Percentiles rank a stretch among this genome's conserved stretches.
phyloP scores from a whole-genome alignment of 345 rosid genomes.

The Ceriops zippeliana region DNA sequence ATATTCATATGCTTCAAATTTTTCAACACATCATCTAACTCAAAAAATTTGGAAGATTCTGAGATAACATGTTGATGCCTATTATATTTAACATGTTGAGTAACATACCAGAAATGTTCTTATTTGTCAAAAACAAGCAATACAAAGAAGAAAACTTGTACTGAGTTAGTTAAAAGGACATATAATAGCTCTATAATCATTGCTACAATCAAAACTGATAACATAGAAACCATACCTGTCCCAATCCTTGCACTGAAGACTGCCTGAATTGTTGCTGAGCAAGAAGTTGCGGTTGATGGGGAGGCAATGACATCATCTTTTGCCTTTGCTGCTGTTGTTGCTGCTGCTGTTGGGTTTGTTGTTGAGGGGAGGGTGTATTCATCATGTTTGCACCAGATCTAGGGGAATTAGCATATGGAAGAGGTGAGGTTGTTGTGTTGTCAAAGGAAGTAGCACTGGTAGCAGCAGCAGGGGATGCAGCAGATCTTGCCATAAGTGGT shows the following conservation, averaged over 20 bases:
- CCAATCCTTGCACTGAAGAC: conserved; percentile 62
- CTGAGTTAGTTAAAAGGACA: not conserved
- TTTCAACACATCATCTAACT: too few relatives aligned
- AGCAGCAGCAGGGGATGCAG: conserved; percentile 78
- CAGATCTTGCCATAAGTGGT: conserved; percentile 71
- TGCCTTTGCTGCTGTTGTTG: conserved; percentile 62
- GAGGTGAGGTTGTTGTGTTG: conserved; percentile 72
- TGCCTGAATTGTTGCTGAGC: conserved; percentile 82
- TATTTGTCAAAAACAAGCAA: not conserved
- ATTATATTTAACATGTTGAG: not conserved
- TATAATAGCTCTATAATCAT: not conserved
- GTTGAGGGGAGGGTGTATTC: conserved; percentile 88
- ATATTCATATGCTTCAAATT: too few relatives aligned
- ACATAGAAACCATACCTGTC: conserved; percentile 49
- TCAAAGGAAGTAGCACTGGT: conserved; percentile 56
- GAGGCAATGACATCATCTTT: conserved; percentile 72
- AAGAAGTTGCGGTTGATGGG: conserved; percentile 70
- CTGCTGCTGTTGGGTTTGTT: conserved; percentile 61
- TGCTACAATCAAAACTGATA: not conserved
- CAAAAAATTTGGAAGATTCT: too few relatives aligned
- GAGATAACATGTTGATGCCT: too few relatives aligned
- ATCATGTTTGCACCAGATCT: conserved; percentile 69
- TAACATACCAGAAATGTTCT: not conserved
- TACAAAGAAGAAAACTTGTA: not conserved
- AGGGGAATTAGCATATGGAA: conserved; percentile 88